Conservation (phyloP, 2,329 filamentous ascomycete genomes). For the Fusarium dlaminii region DNA sequence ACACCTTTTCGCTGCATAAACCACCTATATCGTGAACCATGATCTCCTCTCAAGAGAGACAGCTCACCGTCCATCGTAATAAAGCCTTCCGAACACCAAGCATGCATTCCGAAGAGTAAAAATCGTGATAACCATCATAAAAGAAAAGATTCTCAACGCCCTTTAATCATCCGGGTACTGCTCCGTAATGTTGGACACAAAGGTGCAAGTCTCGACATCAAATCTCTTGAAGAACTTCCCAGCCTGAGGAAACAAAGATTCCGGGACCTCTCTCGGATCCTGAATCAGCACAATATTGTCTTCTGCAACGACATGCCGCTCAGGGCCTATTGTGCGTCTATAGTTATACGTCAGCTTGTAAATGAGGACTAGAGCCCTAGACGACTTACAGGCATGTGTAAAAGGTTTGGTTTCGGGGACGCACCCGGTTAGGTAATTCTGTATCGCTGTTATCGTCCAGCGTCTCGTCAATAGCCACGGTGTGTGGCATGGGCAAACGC, state of each 20-base stretch:
- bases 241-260: conserved; percentile 72
- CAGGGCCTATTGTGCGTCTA: conserved; percentile 47
- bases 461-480: conserved; percentile 41
- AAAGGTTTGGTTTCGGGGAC: conserved; percentile 68
- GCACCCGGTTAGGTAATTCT: conserved; percentile 40
- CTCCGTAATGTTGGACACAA: conserved; percentile 83
- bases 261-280: conserved; percentile 58
- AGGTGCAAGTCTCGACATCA: conserved; percentile 71
- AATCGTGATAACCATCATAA: neutral
- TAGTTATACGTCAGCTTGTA: conserved; percentile 6
- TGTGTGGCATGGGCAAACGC: conserved; percentile 41
- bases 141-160: neutral
- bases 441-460: conserved; percentile 42
- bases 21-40: neutral
- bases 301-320: conserved; percentile 61
- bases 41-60: neutral
- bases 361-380: neutral
- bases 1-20: neutral
- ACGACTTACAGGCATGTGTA: conserved; percentile 79
- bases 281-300: conserved; percentile 78
- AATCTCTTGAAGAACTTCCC: conserved; percentile 92
- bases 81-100: neutral
- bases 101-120: conserved; percentile 1
- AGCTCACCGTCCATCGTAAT: neutral
- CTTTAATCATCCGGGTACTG: conserved; percentile 85